These are phyloP conservation scores for Pseudogymnoascus sp. DNA, from an alignment of 2,329 filamentous ascomycete species.

Conservation along the genomic window DNA sequence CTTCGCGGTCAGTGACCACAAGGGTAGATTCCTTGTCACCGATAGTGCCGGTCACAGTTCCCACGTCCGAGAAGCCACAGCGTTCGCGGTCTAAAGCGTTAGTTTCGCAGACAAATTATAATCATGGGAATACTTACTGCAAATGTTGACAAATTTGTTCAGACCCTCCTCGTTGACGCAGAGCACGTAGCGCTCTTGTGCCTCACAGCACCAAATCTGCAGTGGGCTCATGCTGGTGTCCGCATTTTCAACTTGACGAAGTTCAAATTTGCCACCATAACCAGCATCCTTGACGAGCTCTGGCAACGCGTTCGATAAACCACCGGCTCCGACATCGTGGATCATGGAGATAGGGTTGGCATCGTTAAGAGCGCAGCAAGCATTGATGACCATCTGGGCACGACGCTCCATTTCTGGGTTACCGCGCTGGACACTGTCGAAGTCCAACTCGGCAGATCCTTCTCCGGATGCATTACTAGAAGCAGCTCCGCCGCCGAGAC, in stretches of 20 bases:
- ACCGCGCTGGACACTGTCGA: conserved; percentile 92
- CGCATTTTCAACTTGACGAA: conserved; percentile 86
- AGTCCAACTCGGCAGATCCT: conserved; percentile 85
- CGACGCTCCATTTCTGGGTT: conserved; percentile 94
- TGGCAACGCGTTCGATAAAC: conserved; percentile 72
- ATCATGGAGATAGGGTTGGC: conserved; percentile 93
- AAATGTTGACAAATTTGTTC: conserved; percentile 64
- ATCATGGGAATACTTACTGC: conserved; percentile 34
- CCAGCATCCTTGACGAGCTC: conserved; percentile 89
- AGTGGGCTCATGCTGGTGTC: conserved; percentile 90
- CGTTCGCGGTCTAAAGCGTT: conserved; percentile 60
- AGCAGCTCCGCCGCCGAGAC: conserved; percentile 87
- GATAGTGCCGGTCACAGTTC: conserved; percentile 58
- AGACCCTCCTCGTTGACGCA: conserved; percentile 74
- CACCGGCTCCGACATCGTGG: conserved; percentile 93
- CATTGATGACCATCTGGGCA: conserved; percentile 97
- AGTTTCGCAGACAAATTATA: conserved; percentile 13
- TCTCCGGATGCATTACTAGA: conserved; percentile 84
- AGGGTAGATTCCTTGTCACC: conserved; percentile 61
- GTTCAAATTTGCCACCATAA: conserved; percentile 82
- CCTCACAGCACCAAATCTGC: conserved; percentile 97
- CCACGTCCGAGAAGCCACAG: conserved; percentile 88
- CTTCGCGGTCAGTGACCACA: conserved; percentile 74
- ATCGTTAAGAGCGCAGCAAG: conserved; percentile 74
- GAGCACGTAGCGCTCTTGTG: conserved; percentile 92